Base-by-base conservation (phyloP, 257 asterid species). In the Pogostemon cablin region DNA sequence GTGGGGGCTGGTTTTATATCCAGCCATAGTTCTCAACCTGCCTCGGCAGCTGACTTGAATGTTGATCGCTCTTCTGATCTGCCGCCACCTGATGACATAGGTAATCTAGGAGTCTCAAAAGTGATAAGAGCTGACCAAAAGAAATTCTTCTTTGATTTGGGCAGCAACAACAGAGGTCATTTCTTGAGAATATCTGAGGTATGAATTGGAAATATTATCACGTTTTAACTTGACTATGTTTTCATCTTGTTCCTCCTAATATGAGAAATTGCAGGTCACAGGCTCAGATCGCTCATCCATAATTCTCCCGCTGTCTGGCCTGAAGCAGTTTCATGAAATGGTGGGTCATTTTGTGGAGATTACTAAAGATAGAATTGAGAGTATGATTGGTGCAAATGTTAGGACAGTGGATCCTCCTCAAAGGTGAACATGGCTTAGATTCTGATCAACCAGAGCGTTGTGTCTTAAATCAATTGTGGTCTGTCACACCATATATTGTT, bases 1-100 rank as follows among this genome's bases (percentile, higher is more conserved):
- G 97, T 93, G 20, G 98, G 98, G 68, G 98, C 96, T 60, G 97
- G 98, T 66, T 93, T 93, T 79, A 93, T 93, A 83, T 84, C 97
- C 68, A 88, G 97, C 65, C 93, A 93, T 75, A 83, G 89, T 79
- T 84, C 96, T 72, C 93, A 89, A 76, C 88, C 92, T 76, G 81
- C 82, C 59, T 75, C 89, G 38, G 71, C 81, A 63, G 65, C 88
- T 53, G 97, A 87, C 62, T 84, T 85, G 86, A 84, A 52, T 75
- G 84, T 73, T 62, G 93, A 88, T 47, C 88, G 88, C 50, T 38
- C 88, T 67, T 77, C 90, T 67, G 98, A 91, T 76, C 75, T 85
- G 82, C 88, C 98, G 50, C 88, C 87, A 59, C 59, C 87, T 15
- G 95, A 87, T 4, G 99, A 93, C 57, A 37, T 79, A 62, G 79